Percentiles rank a stretch among this genome's conserved stretches.
Evolutionary conservation across 2,329 filamentous ascomycete species (phyloP).

Genomic region (Colletotrichum paranaense): DNA sequence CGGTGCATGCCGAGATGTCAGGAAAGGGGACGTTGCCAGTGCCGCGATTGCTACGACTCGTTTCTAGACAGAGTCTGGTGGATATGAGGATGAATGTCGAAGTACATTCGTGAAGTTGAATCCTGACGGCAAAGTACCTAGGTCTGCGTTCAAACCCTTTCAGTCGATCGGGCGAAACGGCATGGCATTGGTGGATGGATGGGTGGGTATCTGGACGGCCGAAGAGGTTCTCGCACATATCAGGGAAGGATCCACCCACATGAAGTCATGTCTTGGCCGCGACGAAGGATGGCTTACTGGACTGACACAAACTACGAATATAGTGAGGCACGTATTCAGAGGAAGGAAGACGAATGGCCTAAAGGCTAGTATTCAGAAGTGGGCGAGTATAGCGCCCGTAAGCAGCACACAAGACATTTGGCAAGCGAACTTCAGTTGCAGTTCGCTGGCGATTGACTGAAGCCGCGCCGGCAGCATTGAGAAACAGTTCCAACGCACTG

Average conservation of each 20-base stretch:
- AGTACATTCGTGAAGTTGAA: no score
- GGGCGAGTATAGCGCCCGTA: not conserved
- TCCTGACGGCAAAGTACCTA: no score
- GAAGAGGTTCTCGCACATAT: not conserved
- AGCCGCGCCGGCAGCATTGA: not conserved
- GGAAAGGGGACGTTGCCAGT: no score
- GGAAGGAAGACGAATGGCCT: no score
- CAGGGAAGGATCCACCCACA: not conserved
- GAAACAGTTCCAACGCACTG: not conserved
- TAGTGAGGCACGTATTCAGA: no score
- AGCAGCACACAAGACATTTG: not conserved
- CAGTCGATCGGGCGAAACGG: not conserved
- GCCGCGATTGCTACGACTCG: no score
- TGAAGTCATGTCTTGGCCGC: not conserved
- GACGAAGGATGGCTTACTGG: not conserved
- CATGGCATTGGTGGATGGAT: not conserved
- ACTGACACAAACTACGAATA: not conserved
- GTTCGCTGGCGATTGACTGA: not conserved
- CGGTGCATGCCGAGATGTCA: no score
- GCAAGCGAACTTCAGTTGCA: not conserved
- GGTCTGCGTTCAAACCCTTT: not conserved
- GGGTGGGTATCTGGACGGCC: not conserved
- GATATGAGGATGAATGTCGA: no score
- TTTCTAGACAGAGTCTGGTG: no score
- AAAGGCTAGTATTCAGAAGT: no score